Evolutionary conservation across 192 early-diverging fungal species (phyloP).

Genomic region (Linnemannia hyalina): DNA sequence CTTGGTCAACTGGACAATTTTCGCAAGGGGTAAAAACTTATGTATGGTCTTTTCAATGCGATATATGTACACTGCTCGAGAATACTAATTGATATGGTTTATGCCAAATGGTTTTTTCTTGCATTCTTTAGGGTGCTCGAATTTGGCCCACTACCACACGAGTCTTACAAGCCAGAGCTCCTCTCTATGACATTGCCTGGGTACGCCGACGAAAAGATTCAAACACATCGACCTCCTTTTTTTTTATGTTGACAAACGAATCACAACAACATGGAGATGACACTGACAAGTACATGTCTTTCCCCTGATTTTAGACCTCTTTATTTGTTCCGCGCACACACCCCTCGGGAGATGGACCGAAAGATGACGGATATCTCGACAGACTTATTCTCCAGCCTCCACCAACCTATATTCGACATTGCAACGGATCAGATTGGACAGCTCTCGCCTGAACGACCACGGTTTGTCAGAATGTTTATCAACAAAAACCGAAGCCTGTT

Average conservation of each 20-base stretch:
- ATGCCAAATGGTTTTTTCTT: background rate
- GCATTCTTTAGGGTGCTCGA: conserved; percentile 12
- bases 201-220: background rate
- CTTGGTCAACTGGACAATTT: conserved; percentile 14
- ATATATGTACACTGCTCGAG: background rate
- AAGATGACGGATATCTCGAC: conserved; percentile 56
- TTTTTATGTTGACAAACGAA: background rate
- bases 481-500: conserved; percentile 50
- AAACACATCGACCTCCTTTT: background rate
- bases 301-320: conserved; percentile 21
- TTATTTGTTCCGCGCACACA: conserved; percentile 52
- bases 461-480: conserved; percentile 48
- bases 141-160: conserved; percentile 32
- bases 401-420: conserved; percentile 46
- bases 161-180: conserved; percentile 34
- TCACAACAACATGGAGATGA: background rate
- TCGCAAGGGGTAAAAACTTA: conserved; percentile 32
- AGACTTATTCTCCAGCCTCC: conserved; percentile 40
- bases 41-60: background rate
- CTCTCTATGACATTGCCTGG: conserved; percentile 40
- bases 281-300: background rate
- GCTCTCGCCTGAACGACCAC: conserved; percentile 36
- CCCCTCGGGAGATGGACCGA: conserved; percentile 47
- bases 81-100: background rate
- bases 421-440: conserved; percentile 25